Base-by-base conservation (phyloP, 2,329 filamentous ascomycete species). In the Ophiobolus disseminans region DNA sequence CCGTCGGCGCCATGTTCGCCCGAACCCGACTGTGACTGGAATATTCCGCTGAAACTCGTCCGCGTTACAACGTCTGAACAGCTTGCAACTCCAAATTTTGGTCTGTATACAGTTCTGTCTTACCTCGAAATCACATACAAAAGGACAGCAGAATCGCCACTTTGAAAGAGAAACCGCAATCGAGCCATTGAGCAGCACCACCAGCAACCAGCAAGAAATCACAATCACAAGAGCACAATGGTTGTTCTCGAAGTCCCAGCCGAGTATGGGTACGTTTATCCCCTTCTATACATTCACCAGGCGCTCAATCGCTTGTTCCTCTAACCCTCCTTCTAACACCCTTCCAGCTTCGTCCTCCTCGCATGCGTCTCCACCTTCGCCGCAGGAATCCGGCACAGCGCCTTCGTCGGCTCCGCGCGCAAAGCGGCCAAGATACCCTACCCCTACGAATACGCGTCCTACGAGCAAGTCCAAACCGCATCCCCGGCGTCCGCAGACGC, bases 361-460 rank as follows among this genome's bases (percentile, higher is more conserved):
- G 73, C 82, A 55, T 77, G 80, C 26, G 76, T 82, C 52, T 77
- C 78, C 48, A 80, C 78, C 51, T 82, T 84, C 65, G 62, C 85
- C 63, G 73, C 86, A 31, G 71, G 73, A 47, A 74, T 74, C 60
- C 77, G 78, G 70, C 83, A 85, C 63, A 79, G 78, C 56, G 45
- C 19, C n/a, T 73, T 80, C 63, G 76, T 80, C 22, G 65, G 63
- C 36, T 16, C 34, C 17, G 72, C 77, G 68, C 82, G 84, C 71
- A 80, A 78, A 57, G 60, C 69, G 3, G 81, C 83, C 53, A 75
- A 78, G 31, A 73, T 86, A 51, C 74, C 75, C 13, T 86, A 86
- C 68, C 84, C 84, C 11, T 80, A 82, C 72, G 71, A 75, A 65
- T 85, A 84, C 72, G 84, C 84, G 23, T 80, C 80, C 17, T 69